phyloP scores from a whole-genome alignment of 306 rosid genomes.

The Dryas alaskensis region DNA sequence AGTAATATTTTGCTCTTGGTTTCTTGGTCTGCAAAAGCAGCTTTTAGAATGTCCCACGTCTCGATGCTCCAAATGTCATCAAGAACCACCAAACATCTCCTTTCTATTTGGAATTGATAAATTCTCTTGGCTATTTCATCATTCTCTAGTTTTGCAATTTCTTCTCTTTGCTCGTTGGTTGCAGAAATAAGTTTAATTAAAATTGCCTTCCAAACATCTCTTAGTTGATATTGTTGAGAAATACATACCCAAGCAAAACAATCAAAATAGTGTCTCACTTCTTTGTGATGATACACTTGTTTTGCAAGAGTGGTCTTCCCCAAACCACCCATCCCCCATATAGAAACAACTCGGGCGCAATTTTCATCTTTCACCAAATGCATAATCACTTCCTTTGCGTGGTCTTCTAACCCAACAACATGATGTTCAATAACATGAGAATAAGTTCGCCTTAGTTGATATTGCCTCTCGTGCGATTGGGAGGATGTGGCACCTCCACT shows the following conservation, averaged over 20 bases:
- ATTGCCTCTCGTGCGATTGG: neutral
- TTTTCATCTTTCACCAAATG: neutral
- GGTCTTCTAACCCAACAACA: slow-evolving; percentile 4
- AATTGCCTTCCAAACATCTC: slow-evolving; percentile 1
- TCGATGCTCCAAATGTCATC: slow-evolving; percentile 24
- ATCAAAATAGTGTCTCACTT: neutral
- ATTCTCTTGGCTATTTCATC: slow-evolving; percentile 1
- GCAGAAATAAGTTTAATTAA: slow-evolving; percentile 6
- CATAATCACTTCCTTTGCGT: neutral
- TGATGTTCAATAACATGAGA: slow-evolving; percentile 5
- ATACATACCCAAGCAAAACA: slow-evolving; percentile 17
- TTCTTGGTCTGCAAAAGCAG: neutral
- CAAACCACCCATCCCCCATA: slow-evolving; percentile 26
- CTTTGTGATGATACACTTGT: slow-evolving; percentile 6
- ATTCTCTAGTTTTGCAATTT: neutral
- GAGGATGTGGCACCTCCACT: slow-evolving; percentile 14
- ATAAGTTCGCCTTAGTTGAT: neutral
- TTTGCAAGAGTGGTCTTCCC: slow-evolving; percentile 25
- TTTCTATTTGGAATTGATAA: neutral
- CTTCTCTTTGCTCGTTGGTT: slow-evolving; percentile 7
- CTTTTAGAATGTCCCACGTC: slow-evolving; percentile 4
- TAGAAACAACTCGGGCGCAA: neutral
- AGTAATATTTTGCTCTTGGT: slow-evolving; percentile 8
- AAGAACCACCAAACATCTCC: slow-evolving; percentile 10
- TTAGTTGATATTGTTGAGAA: slow-evolving; percentile 13